Base-by-base conservation (phyloP, 1,139 yeast genomes). In the Arxiozyma slooffiae region DNA sequence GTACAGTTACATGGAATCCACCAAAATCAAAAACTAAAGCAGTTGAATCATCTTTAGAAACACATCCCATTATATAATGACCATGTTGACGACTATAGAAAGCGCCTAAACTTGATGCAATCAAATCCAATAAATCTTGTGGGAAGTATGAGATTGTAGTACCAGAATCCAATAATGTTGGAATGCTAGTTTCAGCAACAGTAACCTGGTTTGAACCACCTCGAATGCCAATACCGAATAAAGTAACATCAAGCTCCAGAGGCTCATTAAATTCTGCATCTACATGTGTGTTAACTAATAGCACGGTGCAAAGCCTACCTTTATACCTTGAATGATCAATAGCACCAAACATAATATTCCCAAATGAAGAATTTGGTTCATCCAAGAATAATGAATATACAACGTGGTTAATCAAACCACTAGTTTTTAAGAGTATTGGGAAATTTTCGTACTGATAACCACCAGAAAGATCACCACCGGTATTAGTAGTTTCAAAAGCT, bases 371-470 rank as follows among this genome's bases (percentile, higher is more conserved):
- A 36, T 64, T 66, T 26, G 67, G 61, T 22, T 66, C 62, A 60
- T 78, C 68, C 64, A 77, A 60, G 68, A 69, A 80, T 39, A 81
- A 62, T 0, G 85, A 82, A 62, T 81, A 84, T 1, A 77, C 75
- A 46, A 67, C 70, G 52, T 73, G 75, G 21, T 73, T 55, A 53
- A 81, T 83, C 17, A 73, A 55, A 0, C 88, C 88, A 48, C 71
- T 71, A 17, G 64, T 54, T 18, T 71, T 76, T 69, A 85, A 67
- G 54, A 76, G 75, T 46, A 71, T 52, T 2, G 92, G 92, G 48
- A 81, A 69, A 60, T 81, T 81, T 46, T 48, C 50, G 50, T 60
- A 60, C 41, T 56, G 48, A 47, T 55, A 54, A 23, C 30, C 8
- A 21, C 16, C 11, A 42, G 26, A 22, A 16, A 38, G 9, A 18